These are phyloP conservation scores for Mycosarcoma maydis DNA, from an alignment of 1,284 basidiomycete species.

Conservation along the genomic window DNA sequence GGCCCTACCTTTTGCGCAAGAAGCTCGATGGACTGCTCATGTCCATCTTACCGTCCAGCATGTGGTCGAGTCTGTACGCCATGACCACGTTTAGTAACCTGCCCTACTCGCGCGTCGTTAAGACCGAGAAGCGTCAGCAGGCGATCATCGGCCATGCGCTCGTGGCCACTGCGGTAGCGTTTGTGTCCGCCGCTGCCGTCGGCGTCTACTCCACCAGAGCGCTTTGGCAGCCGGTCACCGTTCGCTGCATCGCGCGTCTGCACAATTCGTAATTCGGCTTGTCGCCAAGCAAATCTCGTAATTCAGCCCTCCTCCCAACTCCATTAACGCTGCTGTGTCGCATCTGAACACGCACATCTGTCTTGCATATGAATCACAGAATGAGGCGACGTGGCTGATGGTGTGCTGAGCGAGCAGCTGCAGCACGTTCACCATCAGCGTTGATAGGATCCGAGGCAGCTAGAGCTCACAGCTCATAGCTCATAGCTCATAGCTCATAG, in stretches of 20 bases:
- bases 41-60: slow-evolving; percentile 75
- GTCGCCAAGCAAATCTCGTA: no score
- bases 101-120: slow-evolving; percentile 80
- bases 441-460: no score
- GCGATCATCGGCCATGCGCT: slow-evolving; percentile 22
- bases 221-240: slow-evolving; percentile 33
- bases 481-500: no score
- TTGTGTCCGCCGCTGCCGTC: slow-evolving; percentile 8
- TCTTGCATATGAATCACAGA: no score
- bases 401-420: no score
- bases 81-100: slow-evolving; percentile 98
- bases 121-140: slow-evolving; percentile 74
- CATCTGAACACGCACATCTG: no score
- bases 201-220: slow-evolving; percentile 25
- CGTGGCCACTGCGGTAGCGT: neutral
- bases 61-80: slow-evolving; percentile 92
- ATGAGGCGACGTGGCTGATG: no score
- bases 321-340: no score
- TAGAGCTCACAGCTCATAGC: no score
- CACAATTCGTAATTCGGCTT: no score
- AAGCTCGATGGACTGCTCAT: slow-evolving; percentile 76
- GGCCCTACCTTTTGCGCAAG: slow-evolving; percentile 81
- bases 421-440: no score
- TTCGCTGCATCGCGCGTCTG: slow-evolving; percentile 18
- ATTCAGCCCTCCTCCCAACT: no score